These are phyloP conservation scores for Diplocarpon rosae DNA, from an alignment of 2,329 filamentous ascomycete genomes.

Conservation along the genomic window DNA sequence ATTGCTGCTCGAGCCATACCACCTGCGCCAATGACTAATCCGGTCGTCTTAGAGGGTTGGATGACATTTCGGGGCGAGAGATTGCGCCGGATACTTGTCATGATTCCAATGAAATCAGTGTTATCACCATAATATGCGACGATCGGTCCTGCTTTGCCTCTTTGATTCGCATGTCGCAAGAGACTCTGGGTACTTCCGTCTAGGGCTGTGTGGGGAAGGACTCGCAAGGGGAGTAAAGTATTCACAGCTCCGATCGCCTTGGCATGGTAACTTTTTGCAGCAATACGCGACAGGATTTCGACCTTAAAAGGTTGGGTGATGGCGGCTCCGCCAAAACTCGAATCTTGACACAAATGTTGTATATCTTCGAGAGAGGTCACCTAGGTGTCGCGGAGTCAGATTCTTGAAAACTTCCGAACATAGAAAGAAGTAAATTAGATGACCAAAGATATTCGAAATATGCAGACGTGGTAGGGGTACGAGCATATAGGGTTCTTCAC, in stretches of 20 bases:
- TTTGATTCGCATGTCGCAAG: slow-evolving; percentile 33
- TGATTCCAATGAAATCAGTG: slow-evolving; percentile 72
- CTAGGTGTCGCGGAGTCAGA: background rate
- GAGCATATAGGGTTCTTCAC: slow-evolving; percentile 19
- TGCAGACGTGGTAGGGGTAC: too few relatives aligned
- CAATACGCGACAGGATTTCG: slow-evolving; percentile 52
- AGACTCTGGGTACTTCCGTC: slow-evolving; percentile 35
- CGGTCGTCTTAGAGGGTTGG: slow-evolving; percentile 34
- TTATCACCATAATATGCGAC: slow-evolving; percentile 67
- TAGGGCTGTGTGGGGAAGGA: slow-evolving; percentile 29
- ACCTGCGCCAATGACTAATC: slow-evolving; percentile 52
- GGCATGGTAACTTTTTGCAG: slow-evolving; percentile 60
- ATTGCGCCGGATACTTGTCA: slow-evolving; percentile 60
- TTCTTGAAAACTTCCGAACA: too few relatives aligned
- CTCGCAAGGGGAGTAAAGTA: slow-evolving; percentile 59
- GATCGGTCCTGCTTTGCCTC: slow-evolving; percentile 54
- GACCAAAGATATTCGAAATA: too few relatives aligned
- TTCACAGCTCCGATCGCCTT: slow-evolving; percentile 68
- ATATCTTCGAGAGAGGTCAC: slow-evolving; percentile 49
- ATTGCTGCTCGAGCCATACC: slow-evolving; percentile 72
- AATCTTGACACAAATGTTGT: slow-evolving; percentile 51
- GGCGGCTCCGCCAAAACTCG: slow-evolving; percentile 60
- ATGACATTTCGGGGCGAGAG: slow-evolving; percentile 62
- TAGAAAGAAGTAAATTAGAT: too few relatives aligned
- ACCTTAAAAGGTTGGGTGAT: slow-evolving; percentile 67